Conservation (phyloP, 108 stramenopile species). For the Bacterosira constricta region DNA sequence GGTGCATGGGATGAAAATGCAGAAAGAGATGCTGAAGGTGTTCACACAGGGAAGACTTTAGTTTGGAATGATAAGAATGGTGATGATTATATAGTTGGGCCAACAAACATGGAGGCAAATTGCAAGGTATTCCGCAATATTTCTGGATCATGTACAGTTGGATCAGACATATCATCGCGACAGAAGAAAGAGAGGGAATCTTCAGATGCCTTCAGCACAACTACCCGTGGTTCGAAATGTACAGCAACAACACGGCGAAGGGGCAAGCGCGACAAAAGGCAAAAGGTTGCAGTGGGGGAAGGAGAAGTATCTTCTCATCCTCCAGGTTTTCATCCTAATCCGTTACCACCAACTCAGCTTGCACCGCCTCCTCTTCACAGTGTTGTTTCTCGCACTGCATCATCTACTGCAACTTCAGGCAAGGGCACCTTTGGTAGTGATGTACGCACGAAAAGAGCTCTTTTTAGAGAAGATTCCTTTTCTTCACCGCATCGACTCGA, state of each 20-base stretch:
- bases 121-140: slow-evolving; percentile 28
- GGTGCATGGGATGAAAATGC: background rate
- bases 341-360: too few species aligned
- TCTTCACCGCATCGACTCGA: slow-evolving; percentile 33
- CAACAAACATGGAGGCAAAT: slow-evolving; percentile 23
- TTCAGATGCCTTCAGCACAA: background rate
- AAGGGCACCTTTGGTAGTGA: background rate
- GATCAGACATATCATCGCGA: background rate
- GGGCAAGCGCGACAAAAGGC: slow-evolving; percentile 66
- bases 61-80: slow-evolving; percentile 15
- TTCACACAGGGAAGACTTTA: slow-evolving; percentile 2
- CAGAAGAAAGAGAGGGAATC: slow-evolving; percentile 1
- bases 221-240: slow-evolving; percentile 6
- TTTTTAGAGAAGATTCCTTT: background rate
- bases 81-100: slow-evolving; percentile 32
- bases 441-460: background rate
- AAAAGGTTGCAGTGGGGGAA: background rate
- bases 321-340: too few species aligned
- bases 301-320: too few species aligned
- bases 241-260: slow-evolving; percentile 49
- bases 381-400: slow-evolving; percentile 1
- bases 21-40: background rate
- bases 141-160: background rate
- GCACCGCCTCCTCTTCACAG: too few species aligned
- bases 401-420: slow-evolving; percentile 12